These are phyloP conservation scores for Cetraspora pellucida DNA, from an alignment of 192 early-diverging fungal genomes.

Conservation along the genomic window DNA sequence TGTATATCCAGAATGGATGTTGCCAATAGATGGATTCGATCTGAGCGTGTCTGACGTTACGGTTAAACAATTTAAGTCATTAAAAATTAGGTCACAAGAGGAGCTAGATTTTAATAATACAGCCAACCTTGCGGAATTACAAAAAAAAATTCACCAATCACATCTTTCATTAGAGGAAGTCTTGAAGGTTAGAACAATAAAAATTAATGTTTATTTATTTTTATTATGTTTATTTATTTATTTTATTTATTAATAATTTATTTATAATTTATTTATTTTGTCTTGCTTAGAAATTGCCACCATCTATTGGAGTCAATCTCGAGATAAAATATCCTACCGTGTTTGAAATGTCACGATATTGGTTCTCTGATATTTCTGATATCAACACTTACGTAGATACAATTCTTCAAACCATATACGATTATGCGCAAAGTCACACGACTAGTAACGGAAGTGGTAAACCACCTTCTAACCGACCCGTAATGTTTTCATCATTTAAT, in stretches of 20 bases:
- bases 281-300: slow-evolving; percentile 60
- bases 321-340: slow-evolving; percentile 88
- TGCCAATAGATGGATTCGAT: slow-evolving; percentile 60
- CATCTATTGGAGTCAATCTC: slow-evolving; percentile 78
- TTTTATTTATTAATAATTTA: neutral
- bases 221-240: neutral
- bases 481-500: slow-evolving; percentile 91
- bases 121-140: slow-evolving; percentile 34
- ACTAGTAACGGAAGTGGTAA: slow-evolving; percentile 28
- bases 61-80: slow-evolving; percentile 52
- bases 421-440: slow-evolving; percentile 55
- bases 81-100: slow-evolving; percentile 40
- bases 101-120: slow-evolving; percentile 36
- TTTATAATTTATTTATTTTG: neutral
- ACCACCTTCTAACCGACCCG: slow-evolving; percentile 29
- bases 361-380: slow-evolving; percentile 64
- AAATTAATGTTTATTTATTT: neutral
- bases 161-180: slow-evolving; percentile 72
- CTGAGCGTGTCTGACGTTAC: slow-evolving; percentile 58
- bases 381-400: slow-evolving; percentile 88
- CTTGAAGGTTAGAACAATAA: slow-evolving; percentile 61
- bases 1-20: slow-evolving; percentile 76
- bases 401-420: slow-evolving; percentile 85
- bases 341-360: slow-evolving; percentile 53
- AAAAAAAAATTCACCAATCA: slow-evolving; percentile 43